These are phyloP conservation scores for Poronia punctata DNA, from an alignment of 495 filamentous ascomycete species.

Conservation along the genomic window DNA sequence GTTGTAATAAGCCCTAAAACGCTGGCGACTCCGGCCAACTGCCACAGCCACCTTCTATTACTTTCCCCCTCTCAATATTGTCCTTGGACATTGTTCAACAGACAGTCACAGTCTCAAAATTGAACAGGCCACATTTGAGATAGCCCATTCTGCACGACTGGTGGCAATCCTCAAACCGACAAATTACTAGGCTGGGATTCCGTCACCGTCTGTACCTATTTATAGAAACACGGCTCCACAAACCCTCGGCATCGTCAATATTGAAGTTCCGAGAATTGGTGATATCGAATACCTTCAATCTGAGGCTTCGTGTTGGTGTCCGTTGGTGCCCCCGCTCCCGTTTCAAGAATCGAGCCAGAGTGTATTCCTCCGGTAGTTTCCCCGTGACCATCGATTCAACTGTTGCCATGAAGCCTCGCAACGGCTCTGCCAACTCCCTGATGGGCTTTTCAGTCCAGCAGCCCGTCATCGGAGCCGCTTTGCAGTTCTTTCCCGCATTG, in stretches of 20 bases:
- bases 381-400: conserved; percentile 1
- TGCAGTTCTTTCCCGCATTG: conserved; percentile 48
- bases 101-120: too few relatives aligned
- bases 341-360: conserved; percentile 5
- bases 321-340: conserved; percentile 6
- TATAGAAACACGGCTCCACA: conserved; percentile 1
- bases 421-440: conserved; percentile 30
- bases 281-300: conserved; percentile 1
- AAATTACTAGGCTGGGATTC: too few relatives aligned
- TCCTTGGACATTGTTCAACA: too few relatives aligned
- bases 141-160: too few relatives aligned
- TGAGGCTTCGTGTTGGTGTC: conserved; percentile 15
- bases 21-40: too few relatives aligned
- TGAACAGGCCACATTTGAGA: too few relatives aligned
- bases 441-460: conserved; percentile 46
- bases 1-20: too few relatives aligned
- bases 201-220: background rate
- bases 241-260: conserved; percentile 1
- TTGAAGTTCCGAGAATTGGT: conserved; percentile 10
- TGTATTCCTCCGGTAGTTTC: conserved; percentile 9
- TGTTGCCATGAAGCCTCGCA: conserved; percentile 31
- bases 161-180: too few relatives aligned
- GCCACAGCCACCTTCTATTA: too few relatives aligned
- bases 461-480: conserved; percentile 38
- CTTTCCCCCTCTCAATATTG: too few relatives aligned